Base-by-base conservation (phyloP, 495 filamentous ascomycete genomes). In the Oidiodendron maius region DNA sequence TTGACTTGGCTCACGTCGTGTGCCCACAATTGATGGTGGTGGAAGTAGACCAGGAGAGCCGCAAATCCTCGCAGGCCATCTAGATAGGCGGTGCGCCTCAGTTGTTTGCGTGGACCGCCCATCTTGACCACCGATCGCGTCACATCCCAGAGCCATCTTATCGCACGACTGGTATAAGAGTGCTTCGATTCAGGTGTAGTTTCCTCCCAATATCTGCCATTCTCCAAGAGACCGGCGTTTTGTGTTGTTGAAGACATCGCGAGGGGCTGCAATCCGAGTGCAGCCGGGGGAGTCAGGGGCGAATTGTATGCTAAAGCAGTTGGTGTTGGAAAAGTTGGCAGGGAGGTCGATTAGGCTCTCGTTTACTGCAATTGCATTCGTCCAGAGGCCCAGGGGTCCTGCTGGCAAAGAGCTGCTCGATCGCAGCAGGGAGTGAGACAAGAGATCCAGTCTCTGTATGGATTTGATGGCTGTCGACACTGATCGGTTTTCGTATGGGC, bases 61-160 rank as follows among this genome's bases (percentile, higher is more conserved):
- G 74, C 72, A 47, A 79, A 67, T n/a, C 74, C 74, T 28, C 74
- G 66, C 22, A 79, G 59, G 13, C 73, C 72, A 58, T 72, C 67
- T 25, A 79, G 67, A 50, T 74, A 77, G n/a, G 75, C 67, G 2
- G 77, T 79, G 2, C 69, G 65, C 37, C 67, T 66, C 2, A 48
- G 18, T 38, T 47, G 35, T 47, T 58, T 53, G 9, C 40, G 40
- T n/a, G 40, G 26, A 42, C 40, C 39, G 35, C 41, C 24, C 35
- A 35, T 37, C 35, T 17, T 4, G 30, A 53, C 34, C 20, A 39
- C 25, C 0, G 60, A 51, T 9, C 53, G 56, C 15, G 58, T 8
- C 10, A 61, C 16, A 21, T 53, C 49, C 18, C 20, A 28, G 22
- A 21, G 40, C 42, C 43, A 52, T 18, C 43, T 32, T 16, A 24